phyloP scores from a whole-genome alignment of 1,139 yeast species.

The Hyphopichia fennica region DNA sequence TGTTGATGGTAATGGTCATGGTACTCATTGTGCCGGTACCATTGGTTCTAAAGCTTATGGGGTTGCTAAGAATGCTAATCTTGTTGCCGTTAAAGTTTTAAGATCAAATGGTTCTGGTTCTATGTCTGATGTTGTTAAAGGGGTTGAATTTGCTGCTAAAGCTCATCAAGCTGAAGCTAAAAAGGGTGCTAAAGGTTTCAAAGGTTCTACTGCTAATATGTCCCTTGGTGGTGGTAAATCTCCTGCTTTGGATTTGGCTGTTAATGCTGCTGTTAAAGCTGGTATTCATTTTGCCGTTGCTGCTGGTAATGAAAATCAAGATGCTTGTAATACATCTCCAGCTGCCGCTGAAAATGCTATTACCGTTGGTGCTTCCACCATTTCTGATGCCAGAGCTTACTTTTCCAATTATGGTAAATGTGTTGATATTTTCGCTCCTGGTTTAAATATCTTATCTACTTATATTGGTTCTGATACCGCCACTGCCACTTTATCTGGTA shows the following conservation, averaged over 20 bases:
- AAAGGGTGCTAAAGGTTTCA: conserved; percentile 35
- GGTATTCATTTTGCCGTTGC: conserved; percentile 47
- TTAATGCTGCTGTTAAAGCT: conserved; percentile 41
- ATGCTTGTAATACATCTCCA: conserved; percentile 45
- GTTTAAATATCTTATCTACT: conserved; percentile 41
- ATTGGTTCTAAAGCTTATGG: conserved; percentile 45
- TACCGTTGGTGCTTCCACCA: conserved; percentile 45
- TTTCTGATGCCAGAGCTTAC: conserved; percentile 36
- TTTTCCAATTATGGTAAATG: conserved; percentile 47
- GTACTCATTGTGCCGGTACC: conserved; percentile 49
- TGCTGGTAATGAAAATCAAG: conserved; percentile 46
- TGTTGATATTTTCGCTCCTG: conserved; percentile 49
- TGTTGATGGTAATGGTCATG: conserved; percentile 82
- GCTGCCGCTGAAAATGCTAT: conserved; percentile 44
- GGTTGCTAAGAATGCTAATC: conserved; percentile 41
- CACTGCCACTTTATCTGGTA: conserved; percentile 40
- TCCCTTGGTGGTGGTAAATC: conserved; percentile 46
- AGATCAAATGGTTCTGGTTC: conserved; percentile 41
- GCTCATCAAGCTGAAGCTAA: conserved; percentile 33
- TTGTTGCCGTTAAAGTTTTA: conserved; percentile 46
- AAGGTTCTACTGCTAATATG: conserved; percentile 47
- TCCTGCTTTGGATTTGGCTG: conserved; percentile 43
- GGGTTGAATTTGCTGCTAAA: conserved; percentile 42
- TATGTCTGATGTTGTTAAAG: conserved; percentile 44
- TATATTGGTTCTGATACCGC: conserved; percentile 38